Base-by-base conservation (phyloP, 2,329 filamentous ascomycete genomes). In the Purpureocillium takamizusanense region DNA sequence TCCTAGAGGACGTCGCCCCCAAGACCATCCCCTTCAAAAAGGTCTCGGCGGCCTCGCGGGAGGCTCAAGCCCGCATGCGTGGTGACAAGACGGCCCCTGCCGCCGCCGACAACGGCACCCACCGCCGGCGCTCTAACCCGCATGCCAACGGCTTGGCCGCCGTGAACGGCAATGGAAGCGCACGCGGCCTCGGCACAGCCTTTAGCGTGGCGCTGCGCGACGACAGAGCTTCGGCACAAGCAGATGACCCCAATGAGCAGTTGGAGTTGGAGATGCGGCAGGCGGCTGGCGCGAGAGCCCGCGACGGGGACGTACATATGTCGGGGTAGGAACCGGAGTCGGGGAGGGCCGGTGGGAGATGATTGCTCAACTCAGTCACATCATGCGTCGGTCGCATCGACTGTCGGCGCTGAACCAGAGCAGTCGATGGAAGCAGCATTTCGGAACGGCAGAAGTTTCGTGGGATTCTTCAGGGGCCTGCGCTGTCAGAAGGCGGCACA, bases 1-100 rank as follows among this genome's bases (percentile, higher is more conserved):
- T 98, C 56, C 76, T 98, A 12, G 74, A 84, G 45, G 92, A 98
- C 61, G 78, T 94, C 18, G 84, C 95, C 29, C 92, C 92, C 41
- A 84, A 83, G 57, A 95, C 89, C 1, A 76, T 81, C 6, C 80
- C 86, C 13, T 94, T 80, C 66, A 86, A 84, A 56, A 76, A 85
- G 49, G 76, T 84, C 63, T 90, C 88, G 65, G 79, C 79, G 33
- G 52, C 76, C 46, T 69, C 74, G 1, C 64, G 63, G 10, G 66
- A 69, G 1, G 69, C 64, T 4, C 69, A 73, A 35, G 65, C 70
- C 16, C 61, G 63, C 38, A 61, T 59, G 10, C 51, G 57, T 31
- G 54, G 57, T 43, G 71, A 69, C 7, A 65, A 66, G 46, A 51
- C 36, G 13, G n/a, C 55, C 23, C 5, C 11, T 4, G 51, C 45